phyloP scores from a whole-genome alignment of 2,329 filamentous ascomycete genomes.

The Pseudogymnoascus sp. region DNA sequence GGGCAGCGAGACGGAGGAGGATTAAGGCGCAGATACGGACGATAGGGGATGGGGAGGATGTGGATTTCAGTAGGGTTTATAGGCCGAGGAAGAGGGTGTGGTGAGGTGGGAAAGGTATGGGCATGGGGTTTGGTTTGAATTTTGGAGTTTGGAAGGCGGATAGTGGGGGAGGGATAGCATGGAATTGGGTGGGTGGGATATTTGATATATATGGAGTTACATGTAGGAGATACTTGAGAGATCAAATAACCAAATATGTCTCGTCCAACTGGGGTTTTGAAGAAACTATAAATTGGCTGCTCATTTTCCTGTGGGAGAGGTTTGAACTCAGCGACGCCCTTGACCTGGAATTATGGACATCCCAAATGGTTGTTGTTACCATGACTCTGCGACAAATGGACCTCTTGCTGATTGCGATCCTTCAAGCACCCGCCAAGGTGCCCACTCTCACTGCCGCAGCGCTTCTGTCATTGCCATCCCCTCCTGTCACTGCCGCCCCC shows the following conservation, averaged over 20 bases:
- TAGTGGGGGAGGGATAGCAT: not conserved
- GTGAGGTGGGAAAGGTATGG: not conserved
- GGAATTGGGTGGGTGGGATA: not conserved
- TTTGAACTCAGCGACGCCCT: no score
- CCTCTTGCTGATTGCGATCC: not conserved
- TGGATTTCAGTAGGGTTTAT: slow-evolving; percentile 1
- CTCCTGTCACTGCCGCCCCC: not conserved
- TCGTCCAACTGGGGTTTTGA: not conserved
- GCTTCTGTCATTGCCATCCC: not conserved
- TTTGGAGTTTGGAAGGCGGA: not conserved
- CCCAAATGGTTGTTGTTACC: not conserved
- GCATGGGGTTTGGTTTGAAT: not conserved
- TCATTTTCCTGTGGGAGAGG: not conserved
- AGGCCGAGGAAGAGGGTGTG: slow-evolving; percentile 4
- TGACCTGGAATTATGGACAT: not conserved
- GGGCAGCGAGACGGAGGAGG: not conserved
- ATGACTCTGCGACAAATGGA: not conserved
- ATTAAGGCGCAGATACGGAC: not conserved
- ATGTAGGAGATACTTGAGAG: not conserved
- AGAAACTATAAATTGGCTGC: not conserved
- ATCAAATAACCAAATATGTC: not conserved
- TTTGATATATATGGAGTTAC: not conserved
- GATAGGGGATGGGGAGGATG: slow-evolving; percentile 1
- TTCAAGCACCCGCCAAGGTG: not conserved
- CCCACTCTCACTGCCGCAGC: not conserved